Base-by-base conservation (phyloP, 345 rosid genomes). In the Citrus cavaleriei region DNA sequence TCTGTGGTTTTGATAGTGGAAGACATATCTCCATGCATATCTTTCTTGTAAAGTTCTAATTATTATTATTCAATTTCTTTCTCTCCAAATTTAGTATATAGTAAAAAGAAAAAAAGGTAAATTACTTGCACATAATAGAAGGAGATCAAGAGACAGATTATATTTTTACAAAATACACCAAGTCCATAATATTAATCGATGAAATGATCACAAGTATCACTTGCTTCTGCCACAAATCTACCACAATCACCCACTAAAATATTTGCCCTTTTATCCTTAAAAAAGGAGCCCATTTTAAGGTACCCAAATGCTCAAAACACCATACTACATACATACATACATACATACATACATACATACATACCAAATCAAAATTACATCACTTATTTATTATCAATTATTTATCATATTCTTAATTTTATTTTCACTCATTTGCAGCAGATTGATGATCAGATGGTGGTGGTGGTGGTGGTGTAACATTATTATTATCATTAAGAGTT, bases 1-100 rank as follows among this genome's bases (percentile, higher is more conserved):
- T 68, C 73, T 68, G 57, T 55, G 66, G 79, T 58, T 35, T 77
- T 57, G 67, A 68, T 57, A 57, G 73, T 57, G 73, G 79, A 77
- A 68, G 73, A 68, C 73, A 77, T 51, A 55, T 68, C 67, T 27
- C 55, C 73, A 37, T 57, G 18, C 73, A 55, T 59, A 68, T 68
- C 67, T 67, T 55, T 66, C 54, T 54, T 51, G 57, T 65, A 76
- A 62, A 62, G 69, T 16, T 35, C 38, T 54, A 22, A 77, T 24
- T 7, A 54, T 76, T 30, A 54, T 65, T 64, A 12, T n/a, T 67
- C 65, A 76, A 51, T 58, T 66, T 14, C 72, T 4, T 28, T 3
- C 21, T 63, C 22, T 74, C 51, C 18, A 46, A 46, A 46, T 46
- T 46, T 46, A 46, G 18, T 12, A 10, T 42, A 42, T 42, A 42